Conservation (phyloP, 176 grass and related monocot species). For the barley (Hordeum vulgare) region MorexV3_pseudomolecules_assembly NC_058524.1:527907740-527908239, state of each 20-base stretch:
- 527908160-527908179: conserved; percentile 34
- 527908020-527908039: conserved; percentile 50
- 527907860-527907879: conserved; percentile 22
- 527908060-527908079: conserved; percentile 86
- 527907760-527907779: too few species aligned
- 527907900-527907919: conserved; percentile 22
- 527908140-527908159: conserved; percentile 66
- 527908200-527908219: conserved; percentile 42
- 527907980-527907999: neutral
- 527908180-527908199: conserved; percentile 57
- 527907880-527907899: neutral
- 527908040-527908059: conserved; percentile 77
- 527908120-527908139: conserved; percentile 70
- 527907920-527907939: conserved; percentile 63
- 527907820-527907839: neutral
- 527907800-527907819: neutral
- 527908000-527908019: conserved; percentile 38
- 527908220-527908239: conserved; percentile 27
- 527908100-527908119: conserved; percentile 65
- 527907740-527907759: neutral
- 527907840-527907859: neutral
- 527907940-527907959: conserved; percentile 29
- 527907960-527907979: conserved; percentile 23
- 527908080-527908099: conserved; percentile 53
- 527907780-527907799: neutral